phyloP scores from a whole-genome alignment of 2,329 filamentous ascomycete genomes.

The Ambrosiella cleistominuta region DNA sequence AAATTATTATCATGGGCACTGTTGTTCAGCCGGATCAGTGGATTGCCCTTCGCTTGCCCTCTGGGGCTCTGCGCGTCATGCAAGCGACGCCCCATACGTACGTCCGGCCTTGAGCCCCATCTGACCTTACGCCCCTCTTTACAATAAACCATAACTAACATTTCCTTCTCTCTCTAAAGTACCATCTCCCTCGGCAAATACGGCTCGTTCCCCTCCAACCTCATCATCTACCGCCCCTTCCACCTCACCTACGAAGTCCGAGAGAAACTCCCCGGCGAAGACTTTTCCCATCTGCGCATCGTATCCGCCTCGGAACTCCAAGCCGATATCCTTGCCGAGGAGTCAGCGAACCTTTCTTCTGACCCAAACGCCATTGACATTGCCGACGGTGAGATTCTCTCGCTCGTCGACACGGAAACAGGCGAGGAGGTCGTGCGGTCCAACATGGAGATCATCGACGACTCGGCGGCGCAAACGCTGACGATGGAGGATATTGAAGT shows the following conservation, averaged over 20 bases:
- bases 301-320: conserved; percentile 71
- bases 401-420: conserved; percentile 24
- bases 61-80: conserved; percentile 37
- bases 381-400: conserved; percentile 25
- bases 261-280: conserved; percentile 47
- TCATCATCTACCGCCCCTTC: conserved; percentile 79
- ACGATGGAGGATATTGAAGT: conserved; percentile 60
- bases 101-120: conserved; percentile 11
- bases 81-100: conserved; percentile 45
- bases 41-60: conserved; percentile 42
- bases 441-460: conserved; percentile 42
- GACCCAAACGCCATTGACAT: conserved; percentile 25
- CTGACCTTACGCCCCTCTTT: background rate
- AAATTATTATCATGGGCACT: conserved; percentile 21
- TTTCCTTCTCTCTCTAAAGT: conserved; percentile 26
- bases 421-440: conserved; percentile 34
- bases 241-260: conserved; percentile 81
- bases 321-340: conserved; percentile 49
- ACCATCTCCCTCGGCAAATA: conserved; percentile 84
- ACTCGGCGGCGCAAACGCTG: conserved; percentile 54
- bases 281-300: conserved; percentile 53
- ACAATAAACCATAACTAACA: conserved; percentile 3
- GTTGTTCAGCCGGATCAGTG: conserved; percentile 40
- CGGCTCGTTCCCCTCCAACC: conserved; percentile 74
- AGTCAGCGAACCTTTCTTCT: conserved; percentile 26